Evolutionary conservation across 108 stramenopile species (phyloP).

Genomic region (Conticribra weissflogii): DNA sequence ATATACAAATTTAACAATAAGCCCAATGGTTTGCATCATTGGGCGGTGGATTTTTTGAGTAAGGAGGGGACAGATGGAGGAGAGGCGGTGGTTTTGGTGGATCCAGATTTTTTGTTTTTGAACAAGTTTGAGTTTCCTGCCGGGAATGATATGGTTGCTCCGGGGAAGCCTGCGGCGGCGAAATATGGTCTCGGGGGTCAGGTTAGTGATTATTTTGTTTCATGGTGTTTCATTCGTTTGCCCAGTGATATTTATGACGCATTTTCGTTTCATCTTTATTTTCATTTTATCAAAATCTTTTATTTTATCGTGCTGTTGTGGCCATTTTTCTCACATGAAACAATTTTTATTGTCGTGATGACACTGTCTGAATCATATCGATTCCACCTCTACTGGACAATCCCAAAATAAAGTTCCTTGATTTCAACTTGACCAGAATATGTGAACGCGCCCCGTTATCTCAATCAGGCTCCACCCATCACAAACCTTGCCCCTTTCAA

Average conservation of each 20-base stretch:
- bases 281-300: too few species aligned
- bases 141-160: constrained; percentile 19
- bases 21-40: constrained; percentile 56
- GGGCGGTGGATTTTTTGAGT: constrained; percentile 21
- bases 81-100: constrained; percentile 54
- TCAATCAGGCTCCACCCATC: constrained; percentile 1
- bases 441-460: constrained; percentile 33
- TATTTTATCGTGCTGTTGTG: too few species aligned
- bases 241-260: too few species aligned
- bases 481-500: constrained; percentile 28
- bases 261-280: too few species aligned
- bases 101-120: constrained; percentile 66
- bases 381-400: too few species aligned
- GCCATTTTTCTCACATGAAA: too few species aligned
- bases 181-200: constrained; percentile 54
- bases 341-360: too few species aligned
- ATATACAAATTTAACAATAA: constrained; percentile 63
- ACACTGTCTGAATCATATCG: too few species aligned
- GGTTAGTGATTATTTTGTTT: constrained; percentile 25
- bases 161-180: constrained; percentile 52
- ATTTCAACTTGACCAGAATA: constrained; percentile 52
- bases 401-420: too few species aligned
- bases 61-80: constrained; percentile 28
- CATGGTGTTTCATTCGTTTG: not conserved
- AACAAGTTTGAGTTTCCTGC: constrained; percentile 42